Evolutionary conservation across 2,329 filamentous ascomycete genomes (phyloP).

Genomic region (Penicillium sp.): DNA sequence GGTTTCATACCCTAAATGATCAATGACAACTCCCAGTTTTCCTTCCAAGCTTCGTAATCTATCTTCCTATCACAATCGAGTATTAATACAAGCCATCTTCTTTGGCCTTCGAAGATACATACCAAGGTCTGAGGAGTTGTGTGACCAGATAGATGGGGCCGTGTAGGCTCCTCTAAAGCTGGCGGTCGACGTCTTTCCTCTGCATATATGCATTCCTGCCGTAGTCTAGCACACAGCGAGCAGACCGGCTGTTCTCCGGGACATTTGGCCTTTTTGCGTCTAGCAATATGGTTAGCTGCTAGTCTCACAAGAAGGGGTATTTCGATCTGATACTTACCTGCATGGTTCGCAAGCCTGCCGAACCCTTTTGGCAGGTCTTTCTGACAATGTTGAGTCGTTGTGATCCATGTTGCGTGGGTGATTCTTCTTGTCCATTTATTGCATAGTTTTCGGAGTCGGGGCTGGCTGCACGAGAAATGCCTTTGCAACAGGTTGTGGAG

Average conservation of each 20-base stretch:
- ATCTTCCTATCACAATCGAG: slow-evolving; percentile 31
- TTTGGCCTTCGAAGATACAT: not conserved
- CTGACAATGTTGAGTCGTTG: slow-evolving; percentile 22
- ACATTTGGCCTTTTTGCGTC: slow-evolving; percentile 57
- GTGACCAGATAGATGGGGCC: slow-evolving; percentile 15
- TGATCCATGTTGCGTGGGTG: slow-evolving; percentile 15
- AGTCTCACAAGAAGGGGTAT: not conserved
- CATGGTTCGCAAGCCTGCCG: slow-evolving; percentile 50
- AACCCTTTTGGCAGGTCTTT: slow-evolving; percentile 41
- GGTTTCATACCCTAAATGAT: slow-evolving; percentile 39
- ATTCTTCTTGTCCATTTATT: not conserved
- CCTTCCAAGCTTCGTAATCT: slow-evolving; percentile 40
- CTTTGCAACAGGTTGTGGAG: not conserved
- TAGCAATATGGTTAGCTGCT: slow-evolving; percentile 29
- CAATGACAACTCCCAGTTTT: slow-evolving; percentile 41
- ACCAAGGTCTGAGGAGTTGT: slow-evolving; percentile 29
- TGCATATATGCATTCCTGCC: slow-evolving; percentile 53
- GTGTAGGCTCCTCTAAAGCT: slow-evolving; percentile 19
- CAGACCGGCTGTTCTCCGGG: slow-evolving; percentile 56
- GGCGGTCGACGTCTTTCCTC: slow-evolving; percentile 35
- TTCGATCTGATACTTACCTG: slow-evolving; percentile 34
- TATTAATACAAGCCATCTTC: not conserved
- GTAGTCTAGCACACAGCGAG: slow-evolving; percentile 54
- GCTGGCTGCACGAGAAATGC: not conserved
- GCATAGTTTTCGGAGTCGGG: not conserved